phyloP scores from a whole-genome alignment of 2,329 filamentous ascomycete genomes.

The Pestalotiopsis fici region DNA sequence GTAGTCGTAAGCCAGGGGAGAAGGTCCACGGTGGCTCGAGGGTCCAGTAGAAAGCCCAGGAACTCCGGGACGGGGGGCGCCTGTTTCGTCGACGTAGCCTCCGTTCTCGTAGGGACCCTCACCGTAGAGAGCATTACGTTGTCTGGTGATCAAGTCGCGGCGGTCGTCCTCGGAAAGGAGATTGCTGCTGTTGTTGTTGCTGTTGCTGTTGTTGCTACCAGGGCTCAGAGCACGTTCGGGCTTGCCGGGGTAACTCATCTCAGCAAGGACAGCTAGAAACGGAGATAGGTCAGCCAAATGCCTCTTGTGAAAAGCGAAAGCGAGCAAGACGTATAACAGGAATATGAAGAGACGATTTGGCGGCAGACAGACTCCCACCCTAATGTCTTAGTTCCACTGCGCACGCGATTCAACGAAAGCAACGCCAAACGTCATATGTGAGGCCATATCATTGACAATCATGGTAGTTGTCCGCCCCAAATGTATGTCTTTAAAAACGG shows the following conservation, averaged over 20 bases:
- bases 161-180: slow-evolving; percentile 88
- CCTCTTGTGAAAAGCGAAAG: slow-evolving; percentile 24
- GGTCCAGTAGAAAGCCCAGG: slow-evolving; percentile 66
- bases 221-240: slow-evolving; percentile 85
- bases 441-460: not conserved
- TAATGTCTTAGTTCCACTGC: not conserved
- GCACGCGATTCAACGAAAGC: slow-evolving; percentile 7
- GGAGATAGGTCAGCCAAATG: slow-evolving; percentile 18
- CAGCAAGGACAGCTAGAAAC: slow-evolving; percentile 51
- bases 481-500: not conserved
- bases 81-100: slow-evolving; percentile 69
- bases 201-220: slow-evolving; percentile 40
- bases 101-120: slow-evolving; percentile 68
- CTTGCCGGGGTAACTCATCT: slow-evolving; percentile 61
- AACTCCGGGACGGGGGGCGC: slow-evolving; percentile 62
- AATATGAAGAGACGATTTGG: not conserved
- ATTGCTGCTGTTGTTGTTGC: not conserved
- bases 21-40: slow-evolving; percentile 71
- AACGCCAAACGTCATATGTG: slow-evolving; percentile 1
- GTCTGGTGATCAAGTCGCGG: slow-evolving; percentile 91
- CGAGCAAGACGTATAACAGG: not conserved
- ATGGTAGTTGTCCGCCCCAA: not conserved
- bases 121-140: slow-evolving; percentile 92
- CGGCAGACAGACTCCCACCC: not conserved
- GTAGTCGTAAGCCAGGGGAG: slow-evolving; percentile 76